phyloP scores from a whole-genome alignment of 2,329 filamentous ascomycete genomes.

The Neofusicoccum kwambonambiense region DNA sequence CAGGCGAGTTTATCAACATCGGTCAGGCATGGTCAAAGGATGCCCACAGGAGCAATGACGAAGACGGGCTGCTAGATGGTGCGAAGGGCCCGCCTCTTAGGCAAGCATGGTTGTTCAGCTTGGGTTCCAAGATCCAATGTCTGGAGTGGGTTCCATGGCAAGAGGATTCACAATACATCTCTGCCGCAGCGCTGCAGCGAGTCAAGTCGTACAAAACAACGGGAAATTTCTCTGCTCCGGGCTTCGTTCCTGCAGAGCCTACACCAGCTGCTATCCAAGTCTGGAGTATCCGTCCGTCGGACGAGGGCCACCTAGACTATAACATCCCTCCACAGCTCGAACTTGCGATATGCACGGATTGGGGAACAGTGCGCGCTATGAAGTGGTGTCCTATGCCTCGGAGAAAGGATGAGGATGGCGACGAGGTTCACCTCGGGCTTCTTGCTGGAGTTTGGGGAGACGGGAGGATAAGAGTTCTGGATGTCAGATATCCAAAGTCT shows the following conservation, averaged over 20 bases:
- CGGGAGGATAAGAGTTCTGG: slow-evolving; percentile 55
- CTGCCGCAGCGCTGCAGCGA: slow-evolving; percentile 41
- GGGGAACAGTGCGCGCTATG: slow-evolving; percentile 55
- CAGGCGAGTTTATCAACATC: slow-evolving; percentile 45
- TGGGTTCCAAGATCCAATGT: slow-evolving; percentile 54
- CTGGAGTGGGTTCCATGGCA: slow-evolving; percentile 44
- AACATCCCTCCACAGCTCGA: slow-evolving; percentile 45
- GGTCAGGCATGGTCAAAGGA: slow-evolving; percentile 43
- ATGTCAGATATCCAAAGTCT: slow-evolving; percentile 37
- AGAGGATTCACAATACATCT: slow-evolving; percentile 54
- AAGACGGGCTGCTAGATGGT: not conserved
- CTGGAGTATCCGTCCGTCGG: slow-evolving; percentile 44
- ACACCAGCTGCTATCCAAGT: slow-evolving; percentile 55
- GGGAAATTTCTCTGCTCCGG: slow-evolving; percentile 35
- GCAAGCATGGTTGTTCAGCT: slow-evolving; percentile 55
- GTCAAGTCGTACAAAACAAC: slow-evolving; percentile 30
- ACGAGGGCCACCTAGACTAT: slow-evolving; percentile 44
- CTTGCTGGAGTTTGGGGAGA: slow-evolving; percentile 60
- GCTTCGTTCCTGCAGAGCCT: slow-evolving; percentile 28
- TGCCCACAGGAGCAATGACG: slow-evolving; percentile 15
- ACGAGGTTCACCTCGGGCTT: slow-evolving; percentile 46
- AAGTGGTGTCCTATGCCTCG: slow-evolving; percentile 56
- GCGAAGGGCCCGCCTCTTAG: slow-evolving; percentile 33
- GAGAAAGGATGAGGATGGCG: slow-evolving; percentile 25
- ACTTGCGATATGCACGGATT: slow-evolving; percentile 55